Conservation (phyloP, 352 stramenopile species). For the Phytopythium helicoides region DNA sequence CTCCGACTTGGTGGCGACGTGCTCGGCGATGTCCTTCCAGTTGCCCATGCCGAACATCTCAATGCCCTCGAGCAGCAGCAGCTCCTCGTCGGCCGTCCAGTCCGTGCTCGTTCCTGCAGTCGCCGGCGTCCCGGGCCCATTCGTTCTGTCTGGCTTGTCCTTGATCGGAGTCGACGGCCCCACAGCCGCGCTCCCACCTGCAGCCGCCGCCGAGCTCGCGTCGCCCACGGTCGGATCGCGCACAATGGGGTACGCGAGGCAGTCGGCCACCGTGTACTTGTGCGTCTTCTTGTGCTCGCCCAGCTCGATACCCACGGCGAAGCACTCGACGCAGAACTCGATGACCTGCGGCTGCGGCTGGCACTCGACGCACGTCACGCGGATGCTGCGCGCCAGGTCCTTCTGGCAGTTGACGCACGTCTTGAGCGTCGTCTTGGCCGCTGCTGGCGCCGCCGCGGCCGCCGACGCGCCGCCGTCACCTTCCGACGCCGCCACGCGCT, state of each 20-base stretch:
- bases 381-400: conserved; percentile 81
- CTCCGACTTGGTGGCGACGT: conserved; percentile 83
- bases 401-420: conserved; percentile 87
- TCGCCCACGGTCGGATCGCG: too few relatives aligned
- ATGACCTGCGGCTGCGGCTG: conserved; percentile 40
- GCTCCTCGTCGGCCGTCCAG: conserved; percentile 96
- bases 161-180: conserved; percentile 14
- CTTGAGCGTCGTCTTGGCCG: conserved; percentile 41
- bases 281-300: conserved; percentile 81
- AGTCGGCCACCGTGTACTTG: conserved; percentile 81
- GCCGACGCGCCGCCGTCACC: not conserved
- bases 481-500: conserved; percentile 9
- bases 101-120: conserved; percentile 7
- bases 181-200: conserved; percentile 4
- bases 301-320: conserved; percentile 82
- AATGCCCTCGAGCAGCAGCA: conserved; percentile 95
- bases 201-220: too few relatives aligned
- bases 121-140: conserved; percentile 12
- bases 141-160: conserved; percentile 16
- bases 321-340: conserved; percentile 96
- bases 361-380: conserved; percentile 83
- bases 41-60: conserved; percentile 96
- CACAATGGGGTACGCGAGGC: conserved; percentile 76
- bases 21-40: conserved; percentile 92
- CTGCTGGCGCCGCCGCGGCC: conserved; percentile 1